Conservation (phyloP, 495 filamentous ascomycete species). For the Xylaria bambusicola region DNA sequence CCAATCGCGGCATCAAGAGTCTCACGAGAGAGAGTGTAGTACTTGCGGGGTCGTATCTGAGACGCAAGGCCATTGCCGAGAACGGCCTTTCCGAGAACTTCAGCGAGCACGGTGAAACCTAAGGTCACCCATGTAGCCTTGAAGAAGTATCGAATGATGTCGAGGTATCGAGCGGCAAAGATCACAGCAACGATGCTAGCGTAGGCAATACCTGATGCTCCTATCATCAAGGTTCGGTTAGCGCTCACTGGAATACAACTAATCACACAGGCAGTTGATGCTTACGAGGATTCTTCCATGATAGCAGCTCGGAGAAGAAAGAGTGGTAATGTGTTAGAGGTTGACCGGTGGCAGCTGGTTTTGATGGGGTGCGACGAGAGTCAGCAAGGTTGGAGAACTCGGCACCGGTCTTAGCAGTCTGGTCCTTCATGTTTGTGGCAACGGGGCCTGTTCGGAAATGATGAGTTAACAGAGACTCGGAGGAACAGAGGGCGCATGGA, state of each 20-base stretch:
- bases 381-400: constrained; percentile 78
- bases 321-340: constrained; percentile 95
- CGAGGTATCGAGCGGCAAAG: constrained; percentile 86
- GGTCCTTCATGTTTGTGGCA: constrained; percentile 73
- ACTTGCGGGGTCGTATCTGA: constrained; percentile 85
- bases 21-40: constrained; percentile 88
- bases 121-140: constrained; percentile 72
- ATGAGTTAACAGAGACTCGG: constrained; percentile 26
- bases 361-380: constrained; percentile 65
- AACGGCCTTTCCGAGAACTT: constrained; percentile 73
- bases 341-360: constrained; percentile 78
- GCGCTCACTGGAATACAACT: constrained; percentile 44
- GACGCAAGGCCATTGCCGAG: constrained; percentile 78
- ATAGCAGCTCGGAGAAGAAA: constrained; percentile 85
- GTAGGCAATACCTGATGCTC: constrained; percentile 87
- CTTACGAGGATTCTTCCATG: constrained; percentile 59
- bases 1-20: constrained; percentile 77
- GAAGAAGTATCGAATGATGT: constrained; percentile 83
- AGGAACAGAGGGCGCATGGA: neutral
- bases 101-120: constrained; percentile 70
- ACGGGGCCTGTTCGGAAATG: constrained; percentile 61
- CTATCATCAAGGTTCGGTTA: constrained; percentile 34
- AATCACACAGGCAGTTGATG: constrained; percentile 18
- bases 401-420: constrained; percentile 66
- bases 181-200: constrained; percentile 73